Evolutionary conservation across 2,329 filamentous ascomycete species (phyloP).

Genomic region (Cercospora sesami): DNA sequence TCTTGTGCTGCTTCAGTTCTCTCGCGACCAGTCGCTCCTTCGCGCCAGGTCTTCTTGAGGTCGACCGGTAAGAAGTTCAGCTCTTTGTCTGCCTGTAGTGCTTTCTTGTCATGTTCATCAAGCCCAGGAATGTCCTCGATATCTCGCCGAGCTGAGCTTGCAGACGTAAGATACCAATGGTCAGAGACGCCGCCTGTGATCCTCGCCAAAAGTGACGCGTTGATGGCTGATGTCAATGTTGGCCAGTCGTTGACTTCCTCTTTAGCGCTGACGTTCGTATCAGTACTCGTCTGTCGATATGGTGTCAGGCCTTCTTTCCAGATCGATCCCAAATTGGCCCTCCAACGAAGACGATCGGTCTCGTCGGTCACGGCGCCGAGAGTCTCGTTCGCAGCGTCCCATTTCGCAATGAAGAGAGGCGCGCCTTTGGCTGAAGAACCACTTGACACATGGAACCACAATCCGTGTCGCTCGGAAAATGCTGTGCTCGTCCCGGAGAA

Average conservation of each 20-base stretch:
- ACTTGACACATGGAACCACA: constrained; percentile 57
- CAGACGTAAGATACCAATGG: constrained; percentile 59
- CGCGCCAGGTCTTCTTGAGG: constrained; percentile 62
- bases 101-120: constrained; percentile 33
- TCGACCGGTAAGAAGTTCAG: constrained; percentile 60
- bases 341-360: constrained; percentile 50
- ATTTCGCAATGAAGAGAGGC: constrained; percentile 57
- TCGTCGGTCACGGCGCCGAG: constrained; percentile 45
- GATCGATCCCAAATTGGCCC: constrained; percentile 57
- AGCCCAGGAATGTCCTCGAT: constrained; percentile 62
- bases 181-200: constrained; percentile 51
- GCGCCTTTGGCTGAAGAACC: constrained; percentile 20
- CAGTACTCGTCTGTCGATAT: constrained; percentile 46
- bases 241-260: constrained; percentile 55
- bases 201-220: constrained; percentile 50
- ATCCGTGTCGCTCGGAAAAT: constrained; percentile 61
- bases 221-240: constrained; percentile 52
- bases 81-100: constrained; percentile 44
- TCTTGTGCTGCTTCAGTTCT: constrained; percentile 64
- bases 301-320: constrained; percentile 56
- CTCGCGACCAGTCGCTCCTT: constrained; percentile 61
- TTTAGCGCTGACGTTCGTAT: constrained; percentile 31
- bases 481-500: constrained; percentile 60
- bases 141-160: constrained; percentile 57
- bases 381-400: constrained; percentile 53